Evolutionary conservation across 805 yeast species (phyloP), one percentile per base, ranked within the genome.

Genomic region (Saccharomyces mikatae): DNA sequence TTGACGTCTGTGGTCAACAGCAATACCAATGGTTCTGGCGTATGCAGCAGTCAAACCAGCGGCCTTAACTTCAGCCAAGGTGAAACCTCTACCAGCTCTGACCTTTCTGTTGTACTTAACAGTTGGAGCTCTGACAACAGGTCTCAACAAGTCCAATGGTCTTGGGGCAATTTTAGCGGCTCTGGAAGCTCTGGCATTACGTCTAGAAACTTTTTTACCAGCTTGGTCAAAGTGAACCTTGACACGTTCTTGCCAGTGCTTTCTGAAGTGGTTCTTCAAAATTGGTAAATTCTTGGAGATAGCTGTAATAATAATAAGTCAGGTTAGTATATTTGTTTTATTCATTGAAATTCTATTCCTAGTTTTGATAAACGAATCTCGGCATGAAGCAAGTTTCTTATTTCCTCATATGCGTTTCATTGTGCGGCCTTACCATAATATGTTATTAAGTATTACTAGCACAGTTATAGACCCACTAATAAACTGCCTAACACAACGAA

Each of bases 231-330:
- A 87, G 90, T 95, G 99, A 73, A 89, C 97, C 78, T 83, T 89
- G 84, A 94, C 99, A 76, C 98, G 89, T 80, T 89, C 96, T 83
- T 94, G 98, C 99, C 99, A 94, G 96, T 92, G 92, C 89, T 92
- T 92, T 85, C 97, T 87, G 96, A 92, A 92, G 84, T 94, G 99
- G 87, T 92, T 92, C 87, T 89, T 89, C 85, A 89, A 87, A 82
- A 92, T 82, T 84, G 98, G 96, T 83, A 90, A 85, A 83, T 92
- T 92, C 91, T 94, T 92, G 72, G 94, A 80, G 85, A 94, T 90
- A 80, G 98, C 99, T 91, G 78, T 74, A 64, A 26, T 49, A 46
- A 41, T 24, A 51, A 48, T 46, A 28, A 24, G 11, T 24, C 30
- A 14, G 49, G 64, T 61, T 61, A 58, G 64, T 59, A 59, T 41